Evolutionary conservation across 164 flowering plant genomes (phyloP), one percentile per base, ranked within the genome.

Genomic region (Tinospora cordifolia): DNA sequence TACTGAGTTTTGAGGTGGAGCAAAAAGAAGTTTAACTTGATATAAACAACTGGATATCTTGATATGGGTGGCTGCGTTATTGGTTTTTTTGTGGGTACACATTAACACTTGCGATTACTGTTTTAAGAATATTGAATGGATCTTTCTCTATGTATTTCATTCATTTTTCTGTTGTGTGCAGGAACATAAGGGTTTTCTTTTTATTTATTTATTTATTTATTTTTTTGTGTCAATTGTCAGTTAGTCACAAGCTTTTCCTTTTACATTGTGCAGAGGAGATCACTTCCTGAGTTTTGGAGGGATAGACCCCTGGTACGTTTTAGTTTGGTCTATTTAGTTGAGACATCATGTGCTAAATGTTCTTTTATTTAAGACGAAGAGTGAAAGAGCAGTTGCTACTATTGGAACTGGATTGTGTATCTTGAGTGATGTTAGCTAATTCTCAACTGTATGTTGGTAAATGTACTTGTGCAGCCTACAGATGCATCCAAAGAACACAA

Each of bases 281-380:
- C 99, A 58, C 84, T 94, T 27, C 99, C 99, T 39, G 99, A 94
- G 79, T 94, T 89, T 84, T 94, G 99, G 99, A 85, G 97, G 70
- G 93, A 92, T 40, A 89, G 65, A 57, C 84, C 91, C 64, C 22
- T 89, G 72, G 99, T 94, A 78, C 88, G 99, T 83, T 22, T 68
- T 70, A n/a, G 24, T 54, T n/a, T 54, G 3, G 17, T 54, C n/a
- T 54, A 54, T 54, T 54, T 54, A 22, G 60, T 54, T n/a, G 21
- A 21, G n/a, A 54, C 60, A 17, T 54, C 60, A 54, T 19, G 60
- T 19, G 24, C 60, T 54, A 5, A 54, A n/a, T 54, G 24, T 64
- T 11, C 49, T 70, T 67, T 21, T 38, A 62, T 25, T 26, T 34
- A 62, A 62, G 65, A 8, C 12, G 27, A 3, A 62, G 8, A 11